These are phyloP conservation scores for Echria macrotheca DNA, from an alignment of 495 filamentous ascomycete species.

Conservation along the genomic window DNA sequence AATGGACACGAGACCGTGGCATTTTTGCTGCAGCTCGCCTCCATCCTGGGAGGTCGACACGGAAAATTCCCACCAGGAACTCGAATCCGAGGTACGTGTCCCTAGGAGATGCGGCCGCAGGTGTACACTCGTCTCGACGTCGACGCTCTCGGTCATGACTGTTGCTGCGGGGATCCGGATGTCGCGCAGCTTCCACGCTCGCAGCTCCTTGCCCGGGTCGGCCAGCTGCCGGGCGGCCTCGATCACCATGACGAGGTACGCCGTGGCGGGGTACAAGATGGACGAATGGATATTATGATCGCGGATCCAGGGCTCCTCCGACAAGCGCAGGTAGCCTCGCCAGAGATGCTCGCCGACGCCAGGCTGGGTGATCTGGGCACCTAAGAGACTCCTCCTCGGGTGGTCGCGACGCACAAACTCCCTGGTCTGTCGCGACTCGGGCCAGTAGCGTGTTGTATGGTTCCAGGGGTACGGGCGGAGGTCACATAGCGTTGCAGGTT, in stretches of 20 bases:
- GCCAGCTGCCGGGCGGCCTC: slow-evolving; percentile 38
- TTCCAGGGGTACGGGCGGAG: slow-evolving; percentile 37
- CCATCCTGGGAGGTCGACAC: neutral
- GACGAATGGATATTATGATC: slow-evolving; percentile 36
- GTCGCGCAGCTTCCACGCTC: slow-evolving; percentile 21
- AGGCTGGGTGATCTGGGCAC: neutral
- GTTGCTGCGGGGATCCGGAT: slow-evolving; percentile 5
- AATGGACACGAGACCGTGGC: neutral
- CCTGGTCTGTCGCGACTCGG: slow-evolving; percentile 29
- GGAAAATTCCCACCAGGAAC: neutral
- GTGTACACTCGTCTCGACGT: neutral
- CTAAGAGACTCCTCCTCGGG: neutral
- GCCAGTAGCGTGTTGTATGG: slow-evolving; percentile 25
- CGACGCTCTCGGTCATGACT: slow-evolving; percentile 15
- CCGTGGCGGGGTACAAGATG: slow-evolving; percentile 48
- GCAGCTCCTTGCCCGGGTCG: neutral
- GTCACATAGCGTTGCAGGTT: slow-evolving; percentile 3
- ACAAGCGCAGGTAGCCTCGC: slow-evolving; percentile 35
- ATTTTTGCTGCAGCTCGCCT: too few relatives aligned
- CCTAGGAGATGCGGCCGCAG: neutral
- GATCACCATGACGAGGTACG: slow-evolving; percentile 41
- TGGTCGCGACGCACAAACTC: slow-evolving; percentile 7
- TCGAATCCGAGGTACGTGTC: neutral
- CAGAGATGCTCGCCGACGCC: slow-evolving; percentile 27
- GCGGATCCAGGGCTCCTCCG: slow-evolving; percentile 41